These are phyloP conservation scores for Mucor lusitanicus DNA, from an alignment of 371 early-diverging fungal species.

Conservation along the genomic window DNA sequence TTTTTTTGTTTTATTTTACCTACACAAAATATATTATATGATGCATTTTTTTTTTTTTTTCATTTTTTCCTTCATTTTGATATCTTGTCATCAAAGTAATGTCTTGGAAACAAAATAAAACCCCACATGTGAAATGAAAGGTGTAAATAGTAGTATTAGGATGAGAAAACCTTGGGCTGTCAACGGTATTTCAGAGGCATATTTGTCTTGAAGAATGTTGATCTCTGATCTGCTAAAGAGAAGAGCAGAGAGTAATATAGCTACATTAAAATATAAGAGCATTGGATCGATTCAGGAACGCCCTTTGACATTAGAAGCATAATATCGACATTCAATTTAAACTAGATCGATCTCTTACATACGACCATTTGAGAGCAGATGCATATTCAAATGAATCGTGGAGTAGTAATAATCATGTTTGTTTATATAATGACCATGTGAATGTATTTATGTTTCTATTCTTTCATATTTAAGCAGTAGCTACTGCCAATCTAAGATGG, in stretches of 20 bases:
- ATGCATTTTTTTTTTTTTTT: conserved; percentile 4
- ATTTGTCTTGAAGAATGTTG: too few species aligned
- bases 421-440: background rate
- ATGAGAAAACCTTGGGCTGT: too few species aligned
- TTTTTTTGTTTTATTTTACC: background rate
- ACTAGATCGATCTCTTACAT: background rate
- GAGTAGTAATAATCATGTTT: background rate
- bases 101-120: too few species aligned
- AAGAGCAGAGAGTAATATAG: too few species aligned
- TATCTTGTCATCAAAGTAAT: background rate
- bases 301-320: background rate
- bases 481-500: background rate
- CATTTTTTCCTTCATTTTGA: background rate
- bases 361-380: background rate
- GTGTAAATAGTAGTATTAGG: too few species aligned
- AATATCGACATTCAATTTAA: background rate
- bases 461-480: too few species aligned
- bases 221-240: too few species aligned
- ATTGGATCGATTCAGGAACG: too few species aligned
- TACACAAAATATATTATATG: background rate
- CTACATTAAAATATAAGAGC: too few species aligned
- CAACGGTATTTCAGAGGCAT: too few species aligned
- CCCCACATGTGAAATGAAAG: too few species aligned
- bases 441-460: background rate
- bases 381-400: background rate